Evolutionary conservation across 208 protist species (phyloP), one percentile per base, ranked within the genome.

Genomic region (Balamuthia mandrillaris): DNA sequence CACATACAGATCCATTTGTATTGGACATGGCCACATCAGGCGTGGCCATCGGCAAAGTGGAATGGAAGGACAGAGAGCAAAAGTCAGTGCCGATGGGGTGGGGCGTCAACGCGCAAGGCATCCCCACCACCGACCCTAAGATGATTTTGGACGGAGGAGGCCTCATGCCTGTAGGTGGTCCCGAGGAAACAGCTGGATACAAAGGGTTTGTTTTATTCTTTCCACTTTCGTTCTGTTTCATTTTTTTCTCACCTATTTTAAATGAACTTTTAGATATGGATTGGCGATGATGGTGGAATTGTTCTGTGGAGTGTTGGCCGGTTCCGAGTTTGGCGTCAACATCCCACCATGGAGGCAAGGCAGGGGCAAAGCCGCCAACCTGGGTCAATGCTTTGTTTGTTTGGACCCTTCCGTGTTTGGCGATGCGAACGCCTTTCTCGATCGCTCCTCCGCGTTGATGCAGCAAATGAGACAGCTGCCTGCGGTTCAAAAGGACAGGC

Each of bases 1-100:
- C 54, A 61, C 54, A 24, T 39, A 16, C 33, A 78, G 68, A 78
- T 39, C 88, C 86, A 5, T 91, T 79, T 21, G 56, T 70, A 27
- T 35, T 89, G 44, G 89, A 91, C 72, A 90, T 72, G 52, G 89
- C 85, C 14, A 91, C 89, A 10, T 63, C 82, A 29, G 87, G 87
- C 51, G 51, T 86, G 49, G 78, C 88, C 39, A 21, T 86, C 21
- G 89, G 89, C 37, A 86, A 87, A 31, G 49, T 91, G 5, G 89
- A 91, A 52, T 66, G 84, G 29, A 87, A 86, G 6, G 85, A 58
- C 24, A 2, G 89, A 12, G 45, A 83, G 33, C 75, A 52, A 35
- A 70, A 68, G 3, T 33, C 70, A 3, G 31, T 45, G 9, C 89
- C 88, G 12, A 5, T 37, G 4, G 88, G 89, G 41, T 89, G 66